Percentiles rank a stretch among this genome's conserved stretches.
These are phyloP conservation scores for Alternaria brassicicola DNA, from an alignment of 2,329 filamentous ascomycete genomes.

Conservation along the genomic window DNA sequence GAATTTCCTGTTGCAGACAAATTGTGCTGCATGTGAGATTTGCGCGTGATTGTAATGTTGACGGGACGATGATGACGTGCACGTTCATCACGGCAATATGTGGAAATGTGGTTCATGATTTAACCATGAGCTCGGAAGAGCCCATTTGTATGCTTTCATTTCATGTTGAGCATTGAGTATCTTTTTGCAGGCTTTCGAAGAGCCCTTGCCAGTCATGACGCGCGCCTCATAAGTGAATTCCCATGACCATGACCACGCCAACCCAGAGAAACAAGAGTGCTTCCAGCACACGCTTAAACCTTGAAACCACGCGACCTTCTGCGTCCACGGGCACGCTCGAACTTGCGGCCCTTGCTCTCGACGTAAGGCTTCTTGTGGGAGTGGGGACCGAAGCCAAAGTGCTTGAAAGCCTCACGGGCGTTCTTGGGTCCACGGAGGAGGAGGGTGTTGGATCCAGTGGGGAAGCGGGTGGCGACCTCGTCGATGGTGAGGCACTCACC, in stretches of 20 bases:
- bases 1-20: conserved; percentile 7
- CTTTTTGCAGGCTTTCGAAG: conserved; percentile 45
- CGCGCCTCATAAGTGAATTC: conserved; percentile 45
- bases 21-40: not conserved
- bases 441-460: conserved; percentile 95
- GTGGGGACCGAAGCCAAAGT: conserved; percentile 98
- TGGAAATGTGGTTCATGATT: conserved; percentile 32
- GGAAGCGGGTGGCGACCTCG: conserved; percentile 92
- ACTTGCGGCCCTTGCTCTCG: conserved; percentile 99
- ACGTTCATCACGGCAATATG: not conserved
- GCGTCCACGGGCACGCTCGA: conserved; percentile 98
- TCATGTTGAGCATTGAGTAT: conserved; percentile 46
- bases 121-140: conserved; percentile 42
- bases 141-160: conserved; percentile 43
- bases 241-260: conserved; percentile 47
- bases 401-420: conserved; percentile 95
- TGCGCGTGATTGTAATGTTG: no score
- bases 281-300: conserved; percentile 71
- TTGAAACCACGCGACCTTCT: conserved; percentile 99
- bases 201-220: conserved; percentile 46
- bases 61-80: not conserved
- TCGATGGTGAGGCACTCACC: conserved; percentile 96
- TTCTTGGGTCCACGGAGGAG: conserved; percentile 99
- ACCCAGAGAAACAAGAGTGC: conserved; percentile 46
- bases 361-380: conserved; percentile 99